A percentile compares a stretch with the other conserved stretches of the same genome.
Evolutionary conservation across 345 rosid species (phyloP).

Genomic region (Eucalyptus cladocalyx): DNA sequence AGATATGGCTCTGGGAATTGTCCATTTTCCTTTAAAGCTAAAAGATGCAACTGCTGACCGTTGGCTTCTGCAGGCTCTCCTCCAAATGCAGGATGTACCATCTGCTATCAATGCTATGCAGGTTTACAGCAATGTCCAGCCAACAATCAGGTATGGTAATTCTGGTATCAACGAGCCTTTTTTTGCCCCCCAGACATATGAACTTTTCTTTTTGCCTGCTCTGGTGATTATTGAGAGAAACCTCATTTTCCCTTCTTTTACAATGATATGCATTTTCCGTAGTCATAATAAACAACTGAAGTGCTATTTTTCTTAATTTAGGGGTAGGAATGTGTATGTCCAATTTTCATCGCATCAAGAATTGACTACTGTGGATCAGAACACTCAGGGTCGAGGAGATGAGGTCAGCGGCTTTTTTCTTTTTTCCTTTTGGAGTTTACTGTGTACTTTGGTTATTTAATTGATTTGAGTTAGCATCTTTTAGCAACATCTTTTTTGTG

Average conservation of each 20-base stretch:
- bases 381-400: conserved; percentile 83
- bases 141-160: conserved; percentile 59
- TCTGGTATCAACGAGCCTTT: background rate
- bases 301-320: background rate
- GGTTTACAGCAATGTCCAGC: conserved; percentile 73
- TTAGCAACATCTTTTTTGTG: background rate
- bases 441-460: background rate
- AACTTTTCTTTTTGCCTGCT: background rate
- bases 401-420: conserved; percentile 50
- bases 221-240: background rate
- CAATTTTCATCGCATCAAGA: conserved; percentile 99
- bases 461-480: background rate
- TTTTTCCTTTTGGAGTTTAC: background rate
- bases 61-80: conserved; percentile 58
- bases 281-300: background rate
- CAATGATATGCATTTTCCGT: background rate
- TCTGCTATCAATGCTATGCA: conserved; percentile 81
- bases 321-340: conserved; percentile 96
- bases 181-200: background rate
- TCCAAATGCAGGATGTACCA: conserved; percentile 95
- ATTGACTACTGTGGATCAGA: conserved; percentile 90
- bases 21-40: background rate
- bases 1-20: background rate
- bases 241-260: background rate
- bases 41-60: background rate